Percentiles rank a stretch among this genome's conserved stretches.
Evolutionary conservation across 2,329 filamentous ascomycete species (phyloP).

Genomic region (Emydomyces testavorans): DNA sequence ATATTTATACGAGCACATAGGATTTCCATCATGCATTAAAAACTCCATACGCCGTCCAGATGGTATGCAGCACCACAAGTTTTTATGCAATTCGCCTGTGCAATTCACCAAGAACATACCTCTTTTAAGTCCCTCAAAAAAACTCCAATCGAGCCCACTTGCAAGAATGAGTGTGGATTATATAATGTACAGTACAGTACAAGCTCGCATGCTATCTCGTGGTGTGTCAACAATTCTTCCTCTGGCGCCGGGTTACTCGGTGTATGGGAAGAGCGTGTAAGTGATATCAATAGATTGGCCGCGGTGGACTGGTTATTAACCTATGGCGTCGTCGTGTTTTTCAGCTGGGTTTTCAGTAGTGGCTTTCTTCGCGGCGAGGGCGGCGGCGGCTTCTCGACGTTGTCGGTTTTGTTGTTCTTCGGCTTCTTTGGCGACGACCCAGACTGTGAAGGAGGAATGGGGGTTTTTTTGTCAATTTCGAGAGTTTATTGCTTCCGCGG

Average conservation of each 20-base stretch:
- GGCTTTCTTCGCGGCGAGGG: conserved; percentile 13
- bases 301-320: too few species aligned
- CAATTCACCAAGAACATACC: too few species aligned
- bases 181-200: too few species aligned
- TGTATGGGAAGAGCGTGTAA: not conserved
- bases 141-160: too few species aligned
- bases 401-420: conserved; percentile 28
- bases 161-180: too few species aligned
- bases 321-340: conserved; percentile 1
- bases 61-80: not conserved
- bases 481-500: too few species aligned
- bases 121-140: too few species aligned
- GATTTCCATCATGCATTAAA: not conserved
- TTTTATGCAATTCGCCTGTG: too few species aligned
- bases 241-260: too few species aligned
- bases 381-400: conserved; percentile 20
- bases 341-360: not conserved
- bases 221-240: too few species aligned
- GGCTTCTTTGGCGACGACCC: conserved; percentile 25
- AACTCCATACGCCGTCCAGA: conserved; percentile 1
- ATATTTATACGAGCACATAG: not conserved
- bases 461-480: not conserved
- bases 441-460: conserved; percentile 25
- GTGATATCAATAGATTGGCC: too few species aligned
- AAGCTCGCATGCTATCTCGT: too few species aligned